Evolutionary conservation across 1,139 yeast genomes (phyloP).

Genomic region (Arxiozyma telluris): DNA sequence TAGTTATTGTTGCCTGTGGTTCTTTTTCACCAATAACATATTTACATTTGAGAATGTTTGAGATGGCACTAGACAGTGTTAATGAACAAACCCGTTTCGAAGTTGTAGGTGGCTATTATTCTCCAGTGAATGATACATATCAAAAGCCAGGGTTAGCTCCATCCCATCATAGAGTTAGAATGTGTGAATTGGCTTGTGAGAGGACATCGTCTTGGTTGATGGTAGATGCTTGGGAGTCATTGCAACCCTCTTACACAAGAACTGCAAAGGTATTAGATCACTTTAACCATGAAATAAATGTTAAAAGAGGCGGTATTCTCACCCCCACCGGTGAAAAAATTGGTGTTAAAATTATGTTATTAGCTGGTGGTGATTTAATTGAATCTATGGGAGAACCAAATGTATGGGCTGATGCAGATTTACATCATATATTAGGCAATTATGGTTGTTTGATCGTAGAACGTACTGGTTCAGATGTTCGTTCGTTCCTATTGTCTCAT

Average conservation of each 20-base stretch:
- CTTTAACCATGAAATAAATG: slow-evolving; percentile 89
- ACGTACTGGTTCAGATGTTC: slow-evolving; percentile 92
- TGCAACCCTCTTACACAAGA: slow-evolving; percentile 83
- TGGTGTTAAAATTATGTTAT: slow-evolving; percentile 88
- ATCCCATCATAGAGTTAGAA: slow-evolving; percentile 80
- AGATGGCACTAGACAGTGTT: slow-evolving; percentile 95
- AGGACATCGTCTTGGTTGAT: slow-evolving; percentile 94
- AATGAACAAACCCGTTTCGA: slow-evolving; percentile 88
- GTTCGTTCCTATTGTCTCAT: slow-evolving; percentile 82
- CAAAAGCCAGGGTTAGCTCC: slow-evolving; percentile 89
- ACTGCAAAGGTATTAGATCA: slow-evolving; percentile 95
- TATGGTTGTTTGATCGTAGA: slow-evolving; percentile 96
- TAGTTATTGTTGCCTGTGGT: slow-evolving; percentile 95
- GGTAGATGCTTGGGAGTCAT: slow-evolving; percentile 99
- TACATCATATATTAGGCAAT: slow-evolving; percentile 89
- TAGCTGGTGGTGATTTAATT: slow-evolving; percentile 96
- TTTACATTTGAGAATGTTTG: slow-evolving; percentile 91
- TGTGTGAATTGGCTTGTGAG: slow-evolving; percentile 98
- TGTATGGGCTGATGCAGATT: slow-evolving; percentile 95
- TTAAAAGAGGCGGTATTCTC: slow-evolving; percentile 77
- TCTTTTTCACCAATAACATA: slow-evolving; percentile 94
- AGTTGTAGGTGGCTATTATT: slow-evolving; percentile 91
- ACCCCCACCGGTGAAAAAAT: slow-evolving; percentile 65
- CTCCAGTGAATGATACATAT: slow-evolving; percentile 95
- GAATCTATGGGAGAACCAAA: slow-evolving; percentile 99